These are phyloP conservation scores for Cordyceps javanica DNA, from an alignment of 2,329 filamentous ascomycete genomes.

Conservation along the genomic window DNA sequence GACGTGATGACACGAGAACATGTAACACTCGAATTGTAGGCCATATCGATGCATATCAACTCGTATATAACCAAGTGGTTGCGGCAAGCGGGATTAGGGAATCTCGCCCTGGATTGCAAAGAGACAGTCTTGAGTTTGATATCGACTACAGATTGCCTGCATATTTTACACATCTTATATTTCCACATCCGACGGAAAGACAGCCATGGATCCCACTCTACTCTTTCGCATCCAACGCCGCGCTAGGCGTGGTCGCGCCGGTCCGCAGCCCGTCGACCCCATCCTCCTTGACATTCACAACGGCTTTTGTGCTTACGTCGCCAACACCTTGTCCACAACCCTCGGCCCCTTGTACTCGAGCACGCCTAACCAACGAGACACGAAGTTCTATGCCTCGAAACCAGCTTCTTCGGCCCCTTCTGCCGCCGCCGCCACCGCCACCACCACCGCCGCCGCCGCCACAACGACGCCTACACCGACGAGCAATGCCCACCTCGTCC, in stretches of 20 bases:
- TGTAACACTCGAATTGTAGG: neutral
- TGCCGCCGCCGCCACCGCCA: neutral
- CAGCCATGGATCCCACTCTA: neutral
- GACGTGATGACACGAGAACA: neutral
- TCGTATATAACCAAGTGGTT: slow-evolving; percentile 1
- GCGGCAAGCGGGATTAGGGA: neutral
- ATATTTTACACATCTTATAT: neutral
- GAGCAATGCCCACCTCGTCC: slow-evolving; percentile 1
- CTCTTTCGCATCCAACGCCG: slow-evolving; percentile 4
- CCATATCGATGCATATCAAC: neutral
- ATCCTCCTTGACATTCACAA: slow-evolving; percentile 7
- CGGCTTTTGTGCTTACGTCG: slow-evolving; percentile 6
- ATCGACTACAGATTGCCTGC: neutral
- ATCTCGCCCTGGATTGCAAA: neutral
- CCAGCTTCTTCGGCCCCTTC: neutral
- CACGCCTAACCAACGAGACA: neutral
- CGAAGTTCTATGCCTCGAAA: neutral
- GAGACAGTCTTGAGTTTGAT: neutral
- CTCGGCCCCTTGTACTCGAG: neutral
- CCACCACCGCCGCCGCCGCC: neutral
- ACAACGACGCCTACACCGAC: neutral
- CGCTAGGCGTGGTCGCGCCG: neutral
- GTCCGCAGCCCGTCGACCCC: neutral
- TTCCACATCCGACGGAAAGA: neutral
- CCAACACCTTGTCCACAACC: neutral